Evolutionary conservation across 257 asterid genomes (phyloP).

Genomic region (Datura wrightii): DNA sequence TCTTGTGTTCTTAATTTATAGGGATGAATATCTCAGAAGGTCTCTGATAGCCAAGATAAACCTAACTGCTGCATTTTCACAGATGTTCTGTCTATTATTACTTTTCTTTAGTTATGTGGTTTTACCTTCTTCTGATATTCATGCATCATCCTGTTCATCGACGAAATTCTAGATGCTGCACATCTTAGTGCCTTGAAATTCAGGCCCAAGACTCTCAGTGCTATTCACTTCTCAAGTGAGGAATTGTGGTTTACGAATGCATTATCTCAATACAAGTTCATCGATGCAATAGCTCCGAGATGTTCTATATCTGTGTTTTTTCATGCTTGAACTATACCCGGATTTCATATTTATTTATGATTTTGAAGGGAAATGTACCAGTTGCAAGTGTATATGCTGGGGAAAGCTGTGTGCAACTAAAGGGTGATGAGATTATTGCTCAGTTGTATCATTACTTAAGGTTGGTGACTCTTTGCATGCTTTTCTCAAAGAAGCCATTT

Average conservation of each 20-base stretch:
- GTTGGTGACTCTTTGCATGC: conserved; percentile 69
- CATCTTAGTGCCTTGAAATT: conserved; percentile 23
- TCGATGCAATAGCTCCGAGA: background rate
- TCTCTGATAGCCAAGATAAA: conserved; percentile 1
- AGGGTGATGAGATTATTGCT: conserved; percentile 65
- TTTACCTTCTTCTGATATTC: background rate
- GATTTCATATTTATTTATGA: conserved; percentile 28
- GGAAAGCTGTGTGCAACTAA: conserved; percentile 62
- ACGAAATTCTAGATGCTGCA: conserved; percentile 10
- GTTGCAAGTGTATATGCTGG: conserved; percentile 84
- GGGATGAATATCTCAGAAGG: background rate
- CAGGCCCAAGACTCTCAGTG: conserved; percentile 2
- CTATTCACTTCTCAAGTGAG: background rate
- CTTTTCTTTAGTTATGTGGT: background rate
- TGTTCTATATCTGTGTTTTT: conserved; percentile 21
- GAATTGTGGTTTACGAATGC: background rate
- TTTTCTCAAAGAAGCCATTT: conserved; percentile 82
- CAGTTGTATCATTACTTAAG: conserved; percentile 66
- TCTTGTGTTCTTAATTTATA: background rate
- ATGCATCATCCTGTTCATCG: conserved; percentile 1
- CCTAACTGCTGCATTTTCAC: background rate
- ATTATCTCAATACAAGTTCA: conserved; percentile 12
- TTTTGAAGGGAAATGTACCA: conserved; percentile 73
- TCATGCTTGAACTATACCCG: conserved; percentile 1
- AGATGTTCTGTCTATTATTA: conserved; percentile 16